These are phyloP conservation scores for Boletus rufocinnamomeus DNA, from an alignment of 768 basidiomycete species.

Conservation along the genomic window DNA sequence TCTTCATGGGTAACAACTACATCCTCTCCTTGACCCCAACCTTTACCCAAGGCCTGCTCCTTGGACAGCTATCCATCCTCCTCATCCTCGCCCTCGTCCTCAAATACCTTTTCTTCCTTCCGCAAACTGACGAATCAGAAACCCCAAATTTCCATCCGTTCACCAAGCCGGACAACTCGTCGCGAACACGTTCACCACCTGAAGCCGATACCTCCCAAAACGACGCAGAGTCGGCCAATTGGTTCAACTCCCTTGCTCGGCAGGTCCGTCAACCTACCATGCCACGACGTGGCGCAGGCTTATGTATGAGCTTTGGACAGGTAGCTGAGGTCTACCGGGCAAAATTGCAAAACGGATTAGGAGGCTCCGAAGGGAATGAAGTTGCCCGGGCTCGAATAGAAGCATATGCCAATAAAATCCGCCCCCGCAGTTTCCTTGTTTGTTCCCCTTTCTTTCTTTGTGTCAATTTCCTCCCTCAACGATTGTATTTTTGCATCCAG, in stretches of 20 bases:
- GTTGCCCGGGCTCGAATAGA: constrained; percentile 79
- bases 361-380: constrained; percentile 80
- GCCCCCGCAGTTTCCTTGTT: constrained; percentile 71
- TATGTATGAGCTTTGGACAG: constrained; percentile 37
- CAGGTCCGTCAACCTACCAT: constrained; percentile 54
- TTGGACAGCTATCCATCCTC: constrained; percentile 90
- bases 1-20: constrained; percentile 46
- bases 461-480: constrained; percentile 1
- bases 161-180: constrained; percentile 48
- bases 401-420: constrained; percentile 74
- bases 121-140: constrained; percentile 57
- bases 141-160: constrained; percentile 61
- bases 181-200: constrained; percentile 38
- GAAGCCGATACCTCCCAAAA: constrained; percentile 11
- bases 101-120: constrained; percentile 94
- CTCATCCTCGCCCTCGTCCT: constrained; percentile 77
- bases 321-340: constrained; percentile 72
- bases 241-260: constrained; percentile 85
- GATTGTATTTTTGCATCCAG: constrained; percentile 41
- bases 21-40: constrained; percentile 79
- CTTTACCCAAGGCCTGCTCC: constrained; percentile 92
- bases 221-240: constrained; percentile 76
- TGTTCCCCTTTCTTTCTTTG: constrained; percentile 22
- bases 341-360: constrained; percentile 69
- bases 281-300: neutral